Conservation (phyloP, 73 alveolate genomes). For the Stentor roeselii region DNA sequence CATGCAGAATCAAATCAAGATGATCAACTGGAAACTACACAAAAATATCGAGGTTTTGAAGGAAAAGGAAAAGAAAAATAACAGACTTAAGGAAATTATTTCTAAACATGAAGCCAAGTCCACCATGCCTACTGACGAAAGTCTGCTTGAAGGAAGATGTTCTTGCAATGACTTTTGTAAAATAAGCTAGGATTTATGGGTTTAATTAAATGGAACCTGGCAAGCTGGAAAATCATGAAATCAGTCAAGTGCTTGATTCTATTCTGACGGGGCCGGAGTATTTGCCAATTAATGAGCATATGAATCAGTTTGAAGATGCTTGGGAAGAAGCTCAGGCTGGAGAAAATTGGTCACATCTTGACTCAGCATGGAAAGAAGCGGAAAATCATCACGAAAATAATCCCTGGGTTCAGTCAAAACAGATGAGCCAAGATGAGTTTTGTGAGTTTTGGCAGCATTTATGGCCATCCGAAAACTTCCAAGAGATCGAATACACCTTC, state of each 20-base stretch:
- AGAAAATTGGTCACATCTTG: slow-evolving; percentile 10
- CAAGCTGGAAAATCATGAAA: too few relatives aligned
- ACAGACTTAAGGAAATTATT: not conserved
- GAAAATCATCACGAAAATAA: not conserved
- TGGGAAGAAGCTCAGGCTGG: slow-evolving; percentile 25
- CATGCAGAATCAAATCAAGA: not conserved
- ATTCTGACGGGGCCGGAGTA: not conserved
- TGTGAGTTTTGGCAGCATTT: not conserved
- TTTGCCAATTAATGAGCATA: not conserved
- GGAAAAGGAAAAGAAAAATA: not conserved
- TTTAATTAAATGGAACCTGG: too few relatives aligned
- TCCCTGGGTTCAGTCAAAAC: not conserved
- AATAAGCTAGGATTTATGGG: too few relatives aligned
- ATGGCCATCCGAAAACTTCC: not conserved
- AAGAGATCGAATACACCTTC: slow-evolving; percentile 25
- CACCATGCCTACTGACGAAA: not conserved
- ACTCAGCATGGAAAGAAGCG: slow-evolving; percentile 27
- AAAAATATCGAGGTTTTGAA: too few relatives aligned
- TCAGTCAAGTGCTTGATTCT: too few relatives aligned
- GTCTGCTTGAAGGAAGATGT: not conserved
- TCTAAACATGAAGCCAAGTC: not conserved
- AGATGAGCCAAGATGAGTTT: not conserved
- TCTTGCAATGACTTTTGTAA: not conserved
- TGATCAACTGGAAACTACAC: too few relatives aligned
- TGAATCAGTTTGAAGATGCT: slow-evolving; percentile 13